Base-by-base conservation (phyloP, 352 stramenopile genomes). In the Pythium myriotylum region DNA sequence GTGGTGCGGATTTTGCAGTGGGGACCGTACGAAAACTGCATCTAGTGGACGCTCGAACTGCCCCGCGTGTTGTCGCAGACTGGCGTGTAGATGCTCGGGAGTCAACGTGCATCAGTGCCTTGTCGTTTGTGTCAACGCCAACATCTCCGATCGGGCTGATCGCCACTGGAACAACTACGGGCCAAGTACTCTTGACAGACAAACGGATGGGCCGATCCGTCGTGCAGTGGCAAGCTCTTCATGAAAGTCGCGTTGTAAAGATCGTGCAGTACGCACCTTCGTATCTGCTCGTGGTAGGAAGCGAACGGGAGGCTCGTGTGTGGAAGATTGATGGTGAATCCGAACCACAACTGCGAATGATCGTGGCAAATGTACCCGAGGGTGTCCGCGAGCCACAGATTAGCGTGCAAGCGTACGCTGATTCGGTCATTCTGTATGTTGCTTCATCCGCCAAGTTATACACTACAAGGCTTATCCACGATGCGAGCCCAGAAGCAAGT, bases 301-400 rank as follows among this genome's bases (percentile, higher is more conserved):
- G 67, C 1, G 83, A 92, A 26, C 79, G 81, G 20, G 84, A 92
- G 52, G 84, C 81, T 12, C 74, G 79, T 3, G 77, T 92, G 55
- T 92, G 79, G 79, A 69, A 75, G 4, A 45, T 89, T 26, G 53
- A 52, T 2, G 46, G 60, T 5, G 39, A 72, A 14, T 43, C 45
- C 2, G 70, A 72, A 2, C 76, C 74, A 0, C 62, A 74, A 23
- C 63, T 84, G 8, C 62, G 72, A 12, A 75, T 89, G 76, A 60
- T 75, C 10, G 65, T 92, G 26, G 63, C 67, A 0, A 76, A 81
- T n/a, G 59, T 91, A 1, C 84, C 84, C 0, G 84, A 92, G 39
- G 70, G 70, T 0, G 33, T 89, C 10, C 68, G 63, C 0, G 77
- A 74, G 12, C 51, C 70, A 0, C 81, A 91, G 33, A 59, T 92